Base-by-base conservation (phyloP, 2,329 filamentous ascomycete genomes). In the Raffaelea albimanens region DNA sequence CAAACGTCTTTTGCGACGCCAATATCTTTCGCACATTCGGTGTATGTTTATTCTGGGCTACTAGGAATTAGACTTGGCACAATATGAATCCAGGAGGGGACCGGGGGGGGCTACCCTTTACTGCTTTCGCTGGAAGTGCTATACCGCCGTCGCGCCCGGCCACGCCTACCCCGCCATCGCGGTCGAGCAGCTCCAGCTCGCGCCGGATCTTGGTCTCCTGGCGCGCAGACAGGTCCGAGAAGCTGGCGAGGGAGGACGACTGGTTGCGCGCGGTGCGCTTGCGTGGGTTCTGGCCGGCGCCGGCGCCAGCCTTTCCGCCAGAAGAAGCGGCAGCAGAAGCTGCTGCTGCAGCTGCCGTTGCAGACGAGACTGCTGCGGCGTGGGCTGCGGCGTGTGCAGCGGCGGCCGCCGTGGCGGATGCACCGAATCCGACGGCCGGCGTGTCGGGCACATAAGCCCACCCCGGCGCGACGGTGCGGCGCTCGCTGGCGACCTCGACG, bases 401-500 rank as follows among this genome's bases (percentile, higher is more conserved):
- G 76, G 59, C 87, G 83, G 66, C 93, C 94, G 52, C 83, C 75
- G 36, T 29, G 48, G 68, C 73, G 51, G 64, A 66, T 53, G 71
- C 66, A 51, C 72, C 72, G 45, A 71, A 62, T 44, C 69, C 63
- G 55, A 76, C 73, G 39, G 63, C 75, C 61, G 50, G 41, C 19
- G 77, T 82, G 60, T 95, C 87, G 25, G 89, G 82, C 1, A 96
- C 87, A 62, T 95, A 95, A 13, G 88, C 88, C 85, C 89, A 97
- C 59, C 91, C 91, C 1, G 91, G 89, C 1, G 87, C 85, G 40
- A 76, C 71, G 40, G 79, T 78, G 16, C 80, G 81, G 52, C 80
- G 80, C 23, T 80, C 71, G 59, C 79, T 81, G 33, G 87, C 85
- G 49, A 96, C 71, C 57, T 95, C 84, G 65, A 94, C 82, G 58